Conservation (phyloP, 495 filamentous ascomycete genomes). For the Penicillium taxi region DNA sequence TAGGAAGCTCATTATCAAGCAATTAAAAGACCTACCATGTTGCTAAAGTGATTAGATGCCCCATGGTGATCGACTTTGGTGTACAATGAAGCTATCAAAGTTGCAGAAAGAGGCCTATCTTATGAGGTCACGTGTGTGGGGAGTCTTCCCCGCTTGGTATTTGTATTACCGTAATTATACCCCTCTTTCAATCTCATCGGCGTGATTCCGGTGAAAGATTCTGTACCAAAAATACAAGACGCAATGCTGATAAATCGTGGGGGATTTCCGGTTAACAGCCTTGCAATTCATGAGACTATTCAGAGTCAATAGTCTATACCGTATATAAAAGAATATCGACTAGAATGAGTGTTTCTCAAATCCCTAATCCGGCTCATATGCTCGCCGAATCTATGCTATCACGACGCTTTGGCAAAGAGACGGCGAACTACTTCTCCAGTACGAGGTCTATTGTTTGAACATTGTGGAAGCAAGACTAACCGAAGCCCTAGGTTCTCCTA, state of each 20-base stretch:
- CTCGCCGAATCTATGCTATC: constrained; percentile 77
- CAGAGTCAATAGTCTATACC: no score
- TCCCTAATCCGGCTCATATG: constrained; percentile 50
- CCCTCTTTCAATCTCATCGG: constrained; percentile 3
- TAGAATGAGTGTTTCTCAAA: constrained; percentile 30
- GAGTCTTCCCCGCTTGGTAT: constrained; percentile 24
- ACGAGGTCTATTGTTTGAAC: constrained; percentile 6
- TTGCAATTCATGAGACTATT: no score
- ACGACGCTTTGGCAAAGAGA: constrained; percentile 81
- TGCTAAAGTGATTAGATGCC: constrained; percentile 34
- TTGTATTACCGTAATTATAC: constrained; percentile 12
- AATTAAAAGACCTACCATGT: constrained; percentile 24
- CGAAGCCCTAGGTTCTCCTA: constrained; percentile 48
- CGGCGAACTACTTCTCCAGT: constrained; percentile 93
- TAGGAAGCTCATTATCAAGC: not conserved
- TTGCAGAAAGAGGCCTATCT: constrained; percentile 10
- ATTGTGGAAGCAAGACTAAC: constrained; percentile 6
- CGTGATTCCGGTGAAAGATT: constrained; percentile 10
- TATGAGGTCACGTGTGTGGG: constrained; percentile 36
- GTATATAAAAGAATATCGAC: constrained; percentile 1
- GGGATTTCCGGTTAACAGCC: no score
- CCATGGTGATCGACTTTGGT: constrained; percentile 18
- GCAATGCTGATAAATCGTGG: constrained; percentile 27
- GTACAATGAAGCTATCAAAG: constrained; percentile 1
- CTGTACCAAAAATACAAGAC: constrained; percentile 8